phyloP scores from a whole-genome alignment of 2,329 filamentous ascomycete species.

The Aurifilum marmelostoma region DNA sequence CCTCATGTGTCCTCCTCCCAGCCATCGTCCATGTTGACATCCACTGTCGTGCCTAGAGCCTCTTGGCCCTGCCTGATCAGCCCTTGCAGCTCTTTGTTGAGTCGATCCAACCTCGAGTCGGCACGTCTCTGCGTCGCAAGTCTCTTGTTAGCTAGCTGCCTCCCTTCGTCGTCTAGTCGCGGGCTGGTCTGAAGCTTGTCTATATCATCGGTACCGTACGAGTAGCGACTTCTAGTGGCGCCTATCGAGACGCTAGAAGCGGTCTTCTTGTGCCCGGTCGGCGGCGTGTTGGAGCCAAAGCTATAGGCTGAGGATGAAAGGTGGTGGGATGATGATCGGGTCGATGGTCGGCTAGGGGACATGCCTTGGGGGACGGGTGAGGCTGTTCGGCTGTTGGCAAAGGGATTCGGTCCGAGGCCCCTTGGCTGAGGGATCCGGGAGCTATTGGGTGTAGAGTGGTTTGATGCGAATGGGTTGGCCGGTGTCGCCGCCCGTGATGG shows the following conservation, averaged over 20 bases:
- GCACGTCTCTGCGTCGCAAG: constrained; percentile 75
- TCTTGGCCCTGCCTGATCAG: constrained; percentile 91
- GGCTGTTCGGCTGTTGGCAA: constrained; percentile 26
- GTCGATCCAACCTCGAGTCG: constrained; percentile 76
- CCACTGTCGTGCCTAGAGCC: constrained; percentile 76
- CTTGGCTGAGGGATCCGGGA: constrained; percentile 25
- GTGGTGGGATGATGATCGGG: constrained; percentile 35
- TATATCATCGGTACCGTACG: constrained; percentile 24
- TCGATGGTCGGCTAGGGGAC: constrained; percentile 30
- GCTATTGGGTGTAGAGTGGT: constrained; percentile 12
- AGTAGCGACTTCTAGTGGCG: constrained; percentile 13
- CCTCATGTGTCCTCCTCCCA: constrained; percentile 44
- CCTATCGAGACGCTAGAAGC: constrained; percentile 50
- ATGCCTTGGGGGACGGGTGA: constrained; percentile 19
- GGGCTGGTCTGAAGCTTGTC: constrained; percentile 48
- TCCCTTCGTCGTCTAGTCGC: constrained; percentile 67
- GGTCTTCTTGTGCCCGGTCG: constrained; percentile 46
- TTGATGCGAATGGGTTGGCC: constrained; percentile 32
- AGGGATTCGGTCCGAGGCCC: constrained; percentile 26
- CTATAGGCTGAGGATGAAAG: constrained; percentile 31
- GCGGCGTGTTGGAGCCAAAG: constrained; percentile 24
- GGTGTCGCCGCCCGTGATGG: constrained; percentile 30
- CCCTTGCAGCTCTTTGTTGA: constrained; percentile 78
- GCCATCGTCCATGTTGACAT: constrained; percentile 64
- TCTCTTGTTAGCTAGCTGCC: constrained; percentile 71